Percentiles rank a stretch among this genome's conserved stretches.
Conservation (phyloP, 495 filamentous ascomycete species). For the Penicillium odoratum region DNA sequence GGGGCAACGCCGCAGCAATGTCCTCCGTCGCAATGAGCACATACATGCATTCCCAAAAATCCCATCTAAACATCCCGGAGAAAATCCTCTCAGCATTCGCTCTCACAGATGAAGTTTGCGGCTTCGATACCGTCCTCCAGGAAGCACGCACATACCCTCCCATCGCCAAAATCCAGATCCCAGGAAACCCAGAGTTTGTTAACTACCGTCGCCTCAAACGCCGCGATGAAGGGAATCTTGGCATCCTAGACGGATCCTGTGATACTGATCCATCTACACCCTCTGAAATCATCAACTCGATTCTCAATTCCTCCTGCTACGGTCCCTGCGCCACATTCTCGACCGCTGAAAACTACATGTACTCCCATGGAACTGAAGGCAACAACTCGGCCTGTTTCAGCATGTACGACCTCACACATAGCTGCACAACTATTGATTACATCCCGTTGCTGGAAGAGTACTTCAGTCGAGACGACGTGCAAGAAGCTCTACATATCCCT, state of each 20-base stretch:
- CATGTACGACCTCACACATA: slow-evolving; percentile 37
- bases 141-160: slow-evolving; percentile 35
- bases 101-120: slow-evolving; percentile 32
- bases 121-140: slow-evolving; percentile 33
- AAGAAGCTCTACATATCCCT: slow-evolving; percentile 33
- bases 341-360: slow-evolving; percentile 35
- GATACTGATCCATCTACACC: slow-evolving; percentile 23
- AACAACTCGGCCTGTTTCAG: slow-evolving; percentile 28
- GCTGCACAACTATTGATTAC: slow-evolving; percentile 31
- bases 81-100: slow-evolving; percentile 32
- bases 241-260: slow-evolving; percentile 22
- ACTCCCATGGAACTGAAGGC: slow-evolving; percentile 13
- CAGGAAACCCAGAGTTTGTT: slow-evolving; percentile 35
- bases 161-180: slow-evolving; percentile 31
- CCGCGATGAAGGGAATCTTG: slow-evolving; percentile 14
- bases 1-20: slow-evolving; percentile 36
- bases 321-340: slow-evolving; percentile 40
- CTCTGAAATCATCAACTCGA: slow-evolving; percentile 28
- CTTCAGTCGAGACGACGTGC: slow-evolving; percentile 39
- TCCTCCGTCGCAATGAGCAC: slow-evolving; percentile 27
- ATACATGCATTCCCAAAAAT: slow-evolving; percentile 29
- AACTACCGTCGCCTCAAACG: slow-evolving; percentile 29
- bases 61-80: slow-evolving; percentile 24
- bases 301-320: slow-evolving; percentile 40
- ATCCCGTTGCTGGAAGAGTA: slow-evolving; percentile 28